phyloP scores from a whole-genome alignment of 23 red algal species.

The Gracilaria gracilis region DNA sequence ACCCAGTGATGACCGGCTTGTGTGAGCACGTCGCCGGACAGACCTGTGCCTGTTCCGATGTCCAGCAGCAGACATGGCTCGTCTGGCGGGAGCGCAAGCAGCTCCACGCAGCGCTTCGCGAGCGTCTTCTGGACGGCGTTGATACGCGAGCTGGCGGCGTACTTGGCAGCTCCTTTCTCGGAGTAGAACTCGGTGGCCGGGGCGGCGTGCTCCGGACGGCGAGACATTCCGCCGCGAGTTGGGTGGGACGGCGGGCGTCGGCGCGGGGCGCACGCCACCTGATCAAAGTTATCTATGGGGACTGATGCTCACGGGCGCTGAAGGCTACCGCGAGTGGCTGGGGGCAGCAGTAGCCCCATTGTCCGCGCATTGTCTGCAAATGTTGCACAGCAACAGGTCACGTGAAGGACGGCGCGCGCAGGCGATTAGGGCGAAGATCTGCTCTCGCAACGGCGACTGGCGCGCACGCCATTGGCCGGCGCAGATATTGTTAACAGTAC shows the following conservation, averaged over 20 bases:
- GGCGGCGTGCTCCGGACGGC: constrained; percentile 86
- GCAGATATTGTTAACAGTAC: neutral
- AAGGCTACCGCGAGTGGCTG: too few relatives aligned
- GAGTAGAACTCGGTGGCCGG: constrained; percentile 90
- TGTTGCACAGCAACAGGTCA: neutral
- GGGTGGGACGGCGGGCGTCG: neutral
- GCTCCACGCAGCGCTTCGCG: constrained; percentile 82
- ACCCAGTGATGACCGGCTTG: constrained; percentile 87
- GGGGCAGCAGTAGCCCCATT: too few relatives aligned
- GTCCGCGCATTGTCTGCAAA: neutral
- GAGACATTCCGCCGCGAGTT: neutral
- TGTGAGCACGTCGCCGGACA: constrained; percentile 82
- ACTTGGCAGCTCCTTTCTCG: constrained; percentile 81
- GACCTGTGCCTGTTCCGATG: constrained; percentile 90
- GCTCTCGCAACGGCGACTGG: neutral
- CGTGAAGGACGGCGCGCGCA: neutral
- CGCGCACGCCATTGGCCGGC: neutral
- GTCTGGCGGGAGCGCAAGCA: constrained; percentile 56
- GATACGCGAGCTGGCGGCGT: constrained; percentile 78
- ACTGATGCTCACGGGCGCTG: too few relatives aligned
- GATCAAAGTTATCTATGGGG: too few relatives aligned
- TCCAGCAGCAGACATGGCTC: constrained; percentile 75
- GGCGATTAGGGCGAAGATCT: neutral
- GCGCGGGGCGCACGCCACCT: too few relatives aligned
- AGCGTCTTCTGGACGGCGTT: constrained; percentile 80